A percentile compares a stretch with the other conserved stretches of the same genome.
phyloP scores from a whole-genome alignment of 805 yeast species.

The Wickerhamiella kurtzmanii region DNA sequence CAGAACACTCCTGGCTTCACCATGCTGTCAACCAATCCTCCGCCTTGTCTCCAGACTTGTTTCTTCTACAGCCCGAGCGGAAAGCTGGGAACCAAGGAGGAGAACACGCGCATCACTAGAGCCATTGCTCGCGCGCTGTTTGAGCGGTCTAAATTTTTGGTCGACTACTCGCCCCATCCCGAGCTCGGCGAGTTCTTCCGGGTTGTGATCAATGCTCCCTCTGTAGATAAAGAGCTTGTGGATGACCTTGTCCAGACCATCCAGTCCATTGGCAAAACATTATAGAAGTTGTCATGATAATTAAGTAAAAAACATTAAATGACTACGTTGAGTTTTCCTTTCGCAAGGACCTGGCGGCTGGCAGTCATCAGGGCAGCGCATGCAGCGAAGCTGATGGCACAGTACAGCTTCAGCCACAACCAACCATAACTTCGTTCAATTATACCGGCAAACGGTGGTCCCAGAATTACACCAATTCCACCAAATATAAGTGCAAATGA shows the following conservation, averaged over 20 bases:
- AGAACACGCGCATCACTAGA: constrained; percentile 46
- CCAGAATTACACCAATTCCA: constrained; percentile 33
- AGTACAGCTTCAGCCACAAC: constrained; percentile 14
- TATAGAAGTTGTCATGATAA: not conserved
- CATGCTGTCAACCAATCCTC: constrained; percentile 43
- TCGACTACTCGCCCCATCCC: constrained; percentile 62
- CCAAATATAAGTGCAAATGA: constrained; percentile 46
- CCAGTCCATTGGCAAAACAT: constrained; percentile 4
- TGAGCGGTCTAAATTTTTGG: constrained; percentile 48
- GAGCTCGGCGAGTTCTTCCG: constrained; percentile 69
- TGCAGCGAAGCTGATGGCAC: constrained; percentile 2
- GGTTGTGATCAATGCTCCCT: constrained; percentile 70
- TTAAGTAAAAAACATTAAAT: not conserved
- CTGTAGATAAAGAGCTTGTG: constrained; percentile 31
- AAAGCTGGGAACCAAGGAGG: constrained; percentile 22
- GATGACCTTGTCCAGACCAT: constrained; percentile 31
- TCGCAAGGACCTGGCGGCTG: not conserved
- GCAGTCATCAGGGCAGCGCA: not conserved
- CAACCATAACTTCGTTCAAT: constrained; percentile 16
- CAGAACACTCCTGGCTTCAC: constrained; percentile 33
- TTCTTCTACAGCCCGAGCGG: constrained; percentile 51
- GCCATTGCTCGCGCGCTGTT: constrained; percentile 48
- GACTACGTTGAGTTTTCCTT: constrained; percentile 1
- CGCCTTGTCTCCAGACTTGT: constrained; percentile 75
- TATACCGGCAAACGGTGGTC: constrained; percentile 24